These are phyloP conservation scores for Ichthyophthirius multifiliis DNA, from an alignment of 169 alveolate species.

Conservation along the genomic window DNA sequence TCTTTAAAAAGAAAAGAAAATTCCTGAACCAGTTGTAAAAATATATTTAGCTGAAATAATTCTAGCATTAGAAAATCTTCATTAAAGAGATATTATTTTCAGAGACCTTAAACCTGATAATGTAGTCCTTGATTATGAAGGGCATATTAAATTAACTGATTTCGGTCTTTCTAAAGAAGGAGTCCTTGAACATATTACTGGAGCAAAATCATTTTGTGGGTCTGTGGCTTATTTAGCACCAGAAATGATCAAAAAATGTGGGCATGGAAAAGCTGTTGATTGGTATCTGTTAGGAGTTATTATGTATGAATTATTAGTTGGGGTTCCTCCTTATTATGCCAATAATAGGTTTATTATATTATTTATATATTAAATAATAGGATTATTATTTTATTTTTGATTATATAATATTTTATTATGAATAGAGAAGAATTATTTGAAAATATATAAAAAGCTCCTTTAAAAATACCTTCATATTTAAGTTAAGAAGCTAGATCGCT, in stretches of 20 bases:
- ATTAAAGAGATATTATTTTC: constrained; percentile 76
- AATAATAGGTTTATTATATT: constrained; percentile 27
- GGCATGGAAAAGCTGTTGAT: constrained; percentile 89
- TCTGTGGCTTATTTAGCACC: constrained; percentile 89
- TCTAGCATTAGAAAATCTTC: constrained; percentile 78
- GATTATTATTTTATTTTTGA: not conserved
- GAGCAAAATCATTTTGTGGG: constrained; percentile 86
- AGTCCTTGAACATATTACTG: constrained; percentile 59
- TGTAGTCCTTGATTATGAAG: constrained; percentile 78
- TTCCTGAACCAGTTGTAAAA: constrained; percentile 65
- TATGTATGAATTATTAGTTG: constrained; percentile 86
- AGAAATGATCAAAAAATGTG: constrained; percentile 85
- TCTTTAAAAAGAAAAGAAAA: constrained; percentile 54
- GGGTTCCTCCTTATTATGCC: constrained; percentile 84
- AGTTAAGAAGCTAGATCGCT: constrained; percentile 50
- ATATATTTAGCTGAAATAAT: constrained; percentile 72
- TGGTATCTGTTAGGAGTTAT: constrained; percentile 88
- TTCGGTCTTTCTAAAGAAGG: constrained; percentile 86
- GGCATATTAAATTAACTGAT: constrained; percentile 81
- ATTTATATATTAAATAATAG: not conserved
- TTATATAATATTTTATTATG: constrained; percentile 16
- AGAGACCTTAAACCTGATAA: constrained; percentile 85
- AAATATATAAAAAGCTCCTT: constrained; percentile 65
- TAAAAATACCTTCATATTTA: constrained; percentile 56
- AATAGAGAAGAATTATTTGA: constrained; percentile 59